A percentile compares a stretch with the other conserved stretches of the same genome.
Evolutionary conservation across 371 early-diverging fungal genomes (phyloP).

Genomic region (Rhizopus microsporus): DNA sequence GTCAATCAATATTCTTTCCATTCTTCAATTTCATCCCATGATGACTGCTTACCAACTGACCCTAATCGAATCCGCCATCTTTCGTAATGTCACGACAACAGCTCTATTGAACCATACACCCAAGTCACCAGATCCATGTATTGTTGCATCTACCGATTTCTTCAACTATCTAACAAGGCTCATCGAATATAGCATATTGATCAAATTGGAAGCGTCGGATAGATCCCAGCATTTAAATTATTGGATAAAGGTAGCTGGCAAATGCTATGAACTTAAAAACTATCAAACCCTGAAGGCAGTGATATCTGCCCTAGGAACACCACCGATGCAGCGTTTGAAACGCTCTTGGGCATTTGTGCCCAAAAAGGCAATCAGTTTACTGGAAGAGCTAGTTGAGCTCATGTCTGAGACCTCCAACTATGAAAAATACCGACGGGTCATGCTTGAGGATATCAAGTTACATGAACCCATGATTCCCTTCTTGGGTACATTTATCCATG

Average conservation of each 20-base stretch:
- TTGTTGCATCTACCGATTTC: conserved; percentile 75
- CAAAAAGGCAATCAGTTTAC: conserved; percentile 57
- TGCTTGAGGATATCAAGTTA: conserved; percentile 9
- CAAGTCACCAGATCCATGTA: conserved; percentile 62
- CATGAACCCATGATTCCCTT: conserved; percentile 71
- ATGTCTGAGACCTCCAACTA: conserved; percentile 77
- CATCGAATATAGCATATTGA: conserved; percentile 72
- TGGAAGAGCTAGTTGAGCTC: conserved; percentile 57
- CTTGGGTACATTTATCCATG: conserved; percentile 78
- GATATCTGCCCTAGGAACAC: conserved; percentile 69
- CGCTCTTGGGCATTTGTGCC: conserved; percentile 76
- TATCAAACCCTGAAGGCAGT: conserved; percentile 78
- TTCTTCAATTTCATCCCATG: conserved; percentile 67
- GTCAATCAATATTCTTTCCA: conserved; percentile 55
- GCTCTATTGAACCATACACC: conserved; percentile 70
- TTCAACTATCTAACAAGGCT: conserved; percentile 81
- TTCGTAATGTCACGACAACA: conserved; percentile 61
- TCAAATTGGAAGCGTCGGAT: conserved; percentile 59
- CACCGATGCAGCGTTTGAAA: conserved; percentile 74
- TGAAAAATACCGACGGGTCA: conserved; percentile 56
- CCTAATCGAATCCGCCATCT: conserved; percentile 71
- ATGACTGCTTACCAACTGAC: conserved; percentile 75
- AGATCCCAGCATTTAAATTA: conserved; percentile 65
- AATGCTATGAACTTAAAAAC: conserved; percentile 64
- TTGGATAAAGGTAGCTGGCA: conserved; percentile 75